A percentile compares a stretch with the other conserved stretches of the same genome.
phyloP scores from a whole-genome alignment of 2,329 filamentous ascomycete genomes.

The Epichloe aotearoae region DNA sequence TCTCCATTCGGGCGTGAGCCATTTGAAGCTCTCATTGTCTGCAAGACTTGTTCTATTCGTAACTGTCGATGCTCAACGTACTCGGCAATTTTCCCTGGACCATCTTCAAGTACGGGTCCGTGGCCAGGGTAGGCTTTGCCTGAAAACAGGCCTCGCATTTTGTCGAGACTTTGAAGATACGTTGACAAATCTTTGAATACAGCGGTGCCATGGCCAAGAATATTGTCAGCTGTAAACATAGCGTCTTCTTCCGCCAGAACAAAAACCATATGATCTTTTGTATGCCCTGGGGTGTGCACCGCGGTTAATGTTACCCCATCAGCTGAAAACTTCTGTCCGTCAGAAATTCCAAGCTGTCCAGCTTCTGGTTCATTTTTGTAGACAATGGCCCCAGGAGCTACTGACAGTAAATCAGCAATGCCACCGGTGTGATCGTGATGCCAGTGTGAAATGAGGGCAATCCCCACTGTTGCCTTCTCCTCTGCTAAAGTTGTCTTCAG shows the following conservation, averaged over 20 bases:
- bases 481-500: conserved; percentile 50
- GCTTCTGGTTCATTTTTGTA: conserved; percentile 51
- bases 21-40: conserved; percentile 38
- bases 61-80: conserved; percentile 73
- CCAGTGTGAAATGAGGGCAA: conserved; percentile 78
- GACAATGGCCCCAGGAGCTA: conserved; percentile 46
- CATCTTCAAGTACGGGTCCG: conserved; percentile 64
- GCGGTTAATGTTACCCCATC: conserved; percentile 56
- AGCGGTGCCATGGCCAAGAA: conserved; percentile 74
- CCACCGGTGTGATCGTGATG: conserved; percentile 78
- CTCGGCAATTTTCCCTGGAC: conserved; percentile 57
- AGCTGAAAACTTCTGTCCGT: conserved; percentile 41
- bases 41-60: conserved; percentile 66
- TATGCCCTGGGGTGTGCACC: conserved; percentile 53
- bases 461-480: conserved; percentile 56
- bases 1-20: conserved; percentile 12
- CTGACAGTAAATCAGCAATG: conserved; percentile 50
- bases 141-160: conserved; percentile 52
- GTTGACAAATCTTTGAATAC: conserved; percentile 65
- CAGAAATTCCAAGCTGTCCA: conserved; percentile 29
- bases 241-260: conserved; percentile 65
- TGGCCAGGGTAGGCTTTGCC: conserved; percentile 79
- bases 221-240: conserved; percentile 82
- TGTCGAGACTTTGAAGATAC: conserved; percentile 56
- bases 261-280: conserved; percentile 70